A percentile compares a stretch with the other conserved stretches of the same genome.
These are phyloP conservation scores for Triticum dicoccoides DNA, from an alignment of 176 grass and related monocot species.

Conservation along the genomic window DNA sequence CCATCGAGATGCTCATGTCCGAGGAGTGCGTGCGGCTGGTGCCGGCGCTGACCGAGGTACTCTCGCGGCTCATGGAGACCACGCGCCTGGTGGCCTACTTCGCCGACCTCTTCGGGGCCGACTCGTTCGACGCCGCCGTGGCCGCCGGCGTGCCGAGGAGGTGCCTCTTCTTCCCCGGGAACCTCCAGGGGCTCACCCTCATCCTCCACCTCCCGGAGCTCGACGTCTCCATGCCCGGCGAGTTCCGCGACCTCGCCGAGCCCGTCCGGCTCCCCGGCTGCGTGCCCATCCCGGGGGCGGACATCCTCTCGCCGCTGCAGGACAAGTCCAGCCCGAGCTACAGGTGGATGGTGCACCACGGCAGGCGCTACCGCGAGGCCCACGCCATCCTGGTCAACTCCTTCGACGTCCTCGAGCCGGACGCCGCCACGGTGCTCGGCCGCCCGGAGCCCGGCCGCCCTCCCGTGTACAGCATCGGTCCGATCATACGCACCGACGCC, in stretches of 20 bases:
- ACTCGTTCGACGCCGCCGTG: not conserved
- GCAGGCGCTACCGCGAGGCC: not conserved
- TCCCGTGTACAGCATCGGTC: not conserved
- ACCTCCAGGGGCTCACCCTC: not conserved
- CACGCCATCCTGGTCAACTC: not conserved
- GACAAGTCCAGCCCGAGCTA: not conserved
- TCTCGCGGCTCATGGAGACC: not conserved
- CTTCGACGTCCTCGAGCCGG: not conserved
- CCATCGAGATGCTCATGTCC: not conserved
- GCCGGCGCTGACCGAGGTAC: not conserved
- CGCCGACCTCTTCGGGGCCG: not conserved
- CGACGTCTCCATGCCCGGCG: not conserved
- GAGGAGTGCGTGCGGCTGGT: not conserved
- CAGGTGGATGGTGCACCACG: not conserved
- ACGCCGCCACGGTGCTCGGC: not conserved
- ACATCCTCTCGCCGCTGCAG: not conserved
- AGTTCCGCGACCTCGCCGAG: not conserved
- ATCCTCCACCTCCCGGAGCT: not conserved
- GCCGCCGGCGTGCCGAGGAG: not conserved
- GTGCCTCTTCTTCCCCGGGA: not conserved
- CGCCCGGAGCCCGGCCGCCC: not conserved
- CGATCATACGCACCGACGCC: conserved; percentile 3
- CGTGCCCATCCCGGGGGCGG: not conserved
- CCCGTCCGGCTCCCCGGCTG: not conserved
- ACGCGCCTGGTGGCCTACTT: not conserved